Evolutionary conservation across 495 filamentous ascomycete species (phyloP), one percentile per base, ranked within the genome.

Genomic region (Talaromyces nanjingensis): DNA sequence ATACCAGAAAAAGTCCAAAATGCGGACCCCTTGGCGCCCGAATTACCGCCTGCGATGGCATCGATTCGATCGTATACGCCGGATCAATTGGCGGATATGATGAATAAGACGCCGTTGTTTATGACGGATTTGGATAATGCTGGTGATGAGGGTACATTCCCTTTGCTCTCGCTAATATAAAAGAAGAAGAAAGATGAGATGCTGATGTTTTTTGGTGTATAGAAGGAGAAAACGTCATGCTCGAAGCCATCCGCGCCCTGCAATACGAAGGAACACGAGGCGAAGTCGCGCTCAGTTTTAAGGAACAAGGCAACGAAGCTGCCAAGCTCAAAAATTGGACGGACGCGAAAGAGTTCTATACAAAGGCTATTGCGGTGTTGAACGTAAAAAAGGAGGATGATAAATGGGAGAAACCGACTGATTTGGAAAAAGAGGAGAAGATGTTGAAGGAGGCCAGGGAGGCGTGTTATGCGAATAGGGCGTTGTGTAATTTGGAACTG

Each of bases 331-430:
- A 87, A 73, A 78, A 83, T 55, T 98, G 89, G 87, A 78, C 76
- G 18, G 92, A 97, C 73, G 94, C 91, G 6, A 90, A 87, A 69
- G 92, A 96, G 68, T 96, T 91, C 76, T 98, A 98, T 70, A 85
- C 84, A 7, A 96, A 96, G 73, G 91, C 84, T 14, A 79, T 98
- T 33, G 75, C 83, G 3, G 83, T 92, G 1, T 73, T 97, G 24
- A 76, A 79, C 18, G 78, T 78, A 20, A 78, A 80, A 66, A 27
- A 49, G 14, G 56, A 49, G 24, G 84, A 86, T 65, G 84, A 90
- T 52, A 77, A 79, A 63, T 78, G 76, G 71, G 73, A 77, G 27
- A 71, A 79, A 68, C 76, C 75, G 2, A 69, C 76, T 47, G 77
- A 83, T 59, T 67, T 72, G 14, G 65, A 79, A 4, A 80, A 81